Evolutionary conservation across 495 filamentous ascomycete species (phyloP), one percentile per base, ranked within the genome.

Genomic region (Hypoxylon rickii): DNA sequence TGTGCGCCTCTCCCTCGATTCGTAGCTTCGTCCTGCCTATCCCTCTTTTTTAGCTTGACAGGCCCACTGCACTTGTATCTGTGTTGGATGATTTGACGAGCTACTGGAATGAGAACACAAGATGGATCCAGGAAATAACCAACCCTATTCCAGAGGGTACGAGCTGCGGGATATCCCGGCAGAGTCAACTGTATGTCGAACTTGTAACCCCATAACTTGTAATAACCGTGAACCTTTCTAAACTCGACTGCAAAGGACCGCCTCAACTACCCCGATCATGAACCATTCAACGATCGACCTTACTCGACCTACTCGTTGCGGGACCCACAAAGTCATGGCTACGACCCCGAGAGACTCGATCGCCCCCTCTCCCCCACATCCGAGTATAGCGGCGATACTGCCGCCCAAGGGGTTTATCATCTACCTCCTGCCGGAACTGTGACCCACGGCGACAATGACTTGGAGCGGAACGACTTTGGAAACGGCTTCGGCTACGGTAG

Each of bases 81-180:
- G 10, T 29, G 4, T 29, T 4, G 24, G 10, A 29, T 4, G 10
- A 18, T 10, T 12, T 3, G 15, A 33, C 43, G 15, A 43, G 20
- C 26, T 45, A 45, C 17, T 46, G 29, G 24, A 46, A 29, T 46
- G 43, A 46, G 43, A 34, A 34, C 3, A 0, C 33, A 46, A 46
- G 29, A 46, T 46, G 43, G 43, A 34, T 15, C 26, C 43, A 10
- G 11, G 2, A 46, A 24, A 46, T 10, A 20, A 33, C 29, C 43
- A 46, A 13, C 43, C 43, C 24, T 46, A 46, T 20, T 32, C 43
- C 13, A 46, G 43, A 20, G 43, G 24, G 26, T 46, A 46, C 43
- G 43, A 46, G 26, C 18, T 46, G 26, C 26, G 29, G 15, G 43
- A 46, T 46, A 46, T 46, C 6, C 43, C 43, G 10, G 43, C 15